Conservation (phyloP, 2,329 filamentous ascomycete genomes). For the Pyricularia grisea region DNA sequence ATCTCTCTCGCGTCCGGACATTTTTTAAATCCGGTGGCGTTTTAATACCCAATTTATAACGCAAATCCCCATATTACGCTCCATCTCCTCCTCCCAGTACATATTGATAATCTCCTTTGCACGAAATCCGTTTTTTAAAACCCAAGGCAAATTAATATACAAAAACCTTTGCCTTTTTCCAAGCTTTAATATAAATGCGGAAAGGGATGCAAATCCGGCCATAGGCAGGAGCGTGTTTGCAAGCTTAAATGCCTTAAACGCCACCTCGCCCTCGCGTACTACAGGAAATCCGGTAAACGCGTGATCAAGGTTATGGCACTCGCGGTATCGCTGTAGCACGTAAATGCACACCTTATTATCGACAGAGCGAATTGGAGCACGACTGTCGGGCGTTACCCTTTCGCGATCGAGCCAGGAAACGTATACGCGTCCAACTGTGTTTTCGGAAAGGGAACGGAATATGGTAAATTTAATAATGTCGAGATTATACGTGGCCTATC, state of each 20-base stretch:
- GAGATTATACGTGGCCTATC: slow-evolving; percentile 85
- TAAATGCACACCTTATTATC: slow-evolving; percentile 95
- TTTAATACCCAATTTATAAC: slow-evolving; percentile 71
- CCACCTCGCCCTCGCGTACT: slow-evolving; percentile 87
- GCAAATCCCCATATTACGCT: slow-evolving; percentile 70
- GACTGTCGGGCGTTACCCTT: slow-evolving; percentile 85
- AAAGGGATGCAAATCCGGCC: slow-evolving; percentile 80
- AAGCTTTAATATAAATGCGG: slow-evolving; percentile 76
- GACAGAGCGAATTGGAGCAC: slow-evolving; percentile 74
- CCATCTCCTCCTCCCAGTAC: slow-evolving; percentile 93
- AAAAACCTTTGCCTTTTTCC: slow-evolving; percentile 71
- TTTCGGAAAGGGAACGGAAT: slow-evolving; percentile 62
- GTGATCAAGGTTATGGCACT: slow-evolving; percentile 97
- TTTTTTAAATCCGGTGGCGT: slow-evolving; percentile 76
- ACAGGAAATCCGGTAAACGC: slow-evolving; percentile 84
- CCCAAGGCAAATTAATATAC: slow-evolving; percentile 79
- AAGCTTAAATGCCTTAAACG: slow-evolving; percentile 95
- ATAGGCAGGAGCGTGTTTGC: slow-evolving; percentile 90
- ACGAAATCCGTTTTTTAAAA: slow-evolving; percentile 68
- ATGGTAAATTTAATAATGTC: slow-evolving; percentile 52
- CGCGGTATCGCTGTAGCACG: slow-evolving; percentile 95
- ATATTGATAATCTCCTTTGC: slow-evolving; percentile 84
- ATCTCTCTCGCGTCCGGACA: slow-evolving; percentile 61
- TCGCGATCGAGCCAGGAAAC: slow-evolving; percentile 88
- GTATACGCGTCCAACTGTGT: slow-evolving; percentile 74